Evolutionary conservation across 306 rosid species (phyloP).

Genomic region (Castanospermum australe): DNA sequence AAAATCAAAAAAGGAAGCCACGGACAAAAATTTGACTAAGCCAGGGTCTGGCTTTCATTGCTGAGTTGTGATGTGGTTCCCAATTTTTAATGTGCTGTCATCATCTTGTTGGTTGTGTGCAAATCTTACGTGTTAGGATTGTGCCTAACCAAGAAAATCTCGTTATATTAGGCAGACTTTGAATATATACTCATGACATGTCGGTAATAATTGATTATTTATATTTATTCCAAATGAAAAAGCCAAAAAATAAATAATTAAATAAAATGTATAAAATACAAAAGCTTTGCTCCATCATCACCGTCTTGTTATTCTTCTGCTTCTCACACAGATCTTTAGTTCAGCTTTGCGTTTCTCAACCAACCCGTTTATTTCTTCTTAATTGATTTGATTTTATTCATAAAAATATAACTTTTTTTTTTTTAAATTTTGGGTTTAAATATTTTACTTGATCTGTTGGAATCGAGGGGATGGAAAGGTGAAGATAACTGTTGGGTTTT

Average conservation of each 20-base stretch:
- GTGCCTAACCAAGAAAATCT: too few relatives aligned
- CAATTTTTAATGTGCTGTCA: too few relatives aligned
- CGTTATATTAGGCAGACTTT: constrained; percentile 26
- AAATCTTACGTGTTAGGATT: too few relatives aligned
- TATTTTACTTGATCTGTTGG: constrained; percentile 22
- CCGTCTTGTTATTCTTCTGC: background rate
- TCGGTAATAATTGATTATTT: constrained; percentile 39
- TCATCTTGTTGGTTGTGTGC: too few relatives aligned
- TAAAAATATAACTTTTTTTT: background rate
- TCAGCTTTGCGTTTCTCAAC: constrained; percentile 25
- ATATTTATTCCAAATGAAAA: constrained; percentile 13
- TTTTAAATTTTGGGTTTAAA: background rate
- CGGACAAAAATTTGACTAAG: too few relatives aligned
- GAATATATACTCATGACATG: constrained; percentile 41
- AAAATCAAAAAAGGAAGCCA: too few relatives aligned
- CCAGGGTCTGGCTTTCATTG: too few relatives aligned
- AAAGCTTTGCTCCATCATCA: constrained; percentile 14
- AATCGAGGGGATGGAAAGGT: background rate
- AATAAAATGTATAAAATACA: constrained; percentile 11
- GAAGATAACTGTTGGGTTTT: constrained; percentile 24
- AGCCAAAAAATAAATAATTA: background rate
- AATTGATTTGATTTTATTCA: background rate
- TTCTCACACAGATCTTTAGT: constrained; percentile 28
- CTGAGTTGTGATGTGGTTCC: too few relatives aligned
- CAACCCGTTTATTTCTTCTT: background rate